Conservation (phyloP, 768 basidiomycete species). For the Boletus eberwhitei region DNA sequence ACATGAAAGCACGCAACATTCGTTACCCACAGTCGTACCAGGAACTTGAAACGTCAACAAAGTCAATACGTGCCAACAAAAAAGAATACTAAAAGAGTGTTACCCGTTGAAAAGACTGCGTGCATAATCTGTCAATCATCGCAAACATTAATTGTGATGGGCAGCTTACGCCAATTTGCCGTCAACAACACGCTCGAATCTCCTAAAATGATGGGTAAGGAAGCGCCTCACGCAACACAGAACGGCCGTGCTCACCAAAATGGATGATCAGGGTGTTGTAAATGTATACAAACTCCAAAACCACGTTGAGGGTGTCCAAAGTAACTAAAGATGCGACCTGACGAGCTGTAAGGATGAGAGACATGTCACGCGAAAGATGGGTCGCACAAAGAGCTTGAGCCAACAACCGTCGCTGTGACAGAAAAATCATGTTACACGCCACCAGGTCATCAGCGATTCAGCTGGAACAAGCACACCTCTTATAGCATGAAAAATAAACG, state of each 20-base stretch:
- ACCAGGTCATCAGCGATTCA: not conserved
- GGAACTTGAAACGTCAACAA: constrained; percentile 9
- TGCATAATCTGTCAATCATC: not conserved
- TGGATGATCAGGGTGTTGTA: constrained; percentile 24
- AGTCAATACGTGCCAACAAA: not conserved
- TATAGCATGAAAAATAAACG: constrained; percentile 29
- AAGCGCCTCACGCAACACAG: not conserved
- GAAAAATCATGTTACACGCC: not conserved
- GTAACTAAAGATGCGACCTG: constrained; percentile 22
- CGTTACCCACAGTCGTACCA: constrained; percentile 22
- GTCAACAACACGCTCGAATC: constrained; percentile 10
- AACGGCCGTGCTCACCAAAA: constrained; percentile 18
- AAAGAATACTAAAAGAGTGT: not conserved
- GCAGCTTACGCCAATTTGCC: constrained; percentile 23
- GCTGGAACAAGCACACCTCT: constrained; percentile 14
- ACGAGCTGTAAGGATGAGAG: not conserved
- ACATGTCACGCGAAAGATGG: not conserved
- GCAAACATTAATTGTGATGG: not conserved
- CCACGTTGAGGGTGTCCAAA: constrained; percentile 24
- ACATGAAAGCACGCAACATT: not conserved
- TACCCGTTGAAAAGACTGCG: constrained; percentile 31
- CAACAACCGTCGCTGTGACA: constrained; percentile 16
- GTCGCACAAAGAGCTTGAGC: constrained; percentile 25
- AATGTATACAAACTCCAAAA: constrained; percentile 25
- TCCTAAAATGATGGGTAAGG: constrained; percentile 4